phyloP scores from a whole-genome alignment of 306 rosid species.

The Castanea sativa region DNA sequence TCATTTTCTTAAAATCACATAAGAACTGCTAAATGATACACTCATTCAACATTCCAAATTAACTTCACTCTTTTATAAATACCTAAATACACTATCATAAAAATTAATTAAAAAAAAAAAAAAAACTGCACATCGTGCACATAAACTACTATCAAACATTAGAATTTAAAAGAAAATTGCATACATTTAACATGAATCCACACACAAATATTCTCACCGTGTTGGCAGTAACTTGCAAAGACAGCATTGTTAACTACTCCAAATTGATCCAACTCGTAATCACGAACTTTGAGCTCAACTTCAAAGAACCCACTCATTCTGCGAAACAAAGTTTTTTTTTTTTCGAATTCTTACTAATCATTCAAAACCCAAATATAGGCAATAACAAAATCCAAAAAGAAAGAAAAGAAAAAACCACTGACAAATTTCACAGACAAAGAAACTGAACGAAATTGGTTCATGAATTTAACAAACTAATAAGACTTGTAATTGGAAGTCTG shows the following conservation, averaged over 20 bases:
- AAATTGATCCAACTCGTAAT: conserved; percentile 88
- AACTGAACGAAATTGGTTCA: background rate
- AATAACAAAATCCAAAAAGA: background rate
- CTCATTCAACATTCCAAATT: background rate
- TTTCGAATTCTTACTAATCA: no score
- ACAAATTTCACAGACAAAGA: background rate
- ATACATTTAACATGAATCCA: background rate
- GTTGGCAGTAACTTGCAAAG: conserved; percentile 92
- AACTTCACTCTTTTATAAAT: conserved; percentile 6
- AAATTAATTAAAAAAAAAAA: no score
- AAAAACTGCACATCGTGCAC: background rate
- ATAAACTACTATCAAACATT: background rate
- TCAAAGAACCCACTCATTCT: conserved; percentile 71
- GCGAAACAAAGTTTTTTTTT: conserved; percentile 11
- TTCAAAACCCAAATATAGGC: no score
- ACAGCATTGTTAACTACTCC: conserved; percentile 93
- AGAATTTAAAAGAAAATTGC: background rate
- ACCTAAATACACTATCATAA: background rate
- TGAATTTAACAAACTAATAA: background rate
- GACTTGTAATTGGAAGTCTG: conserved; percentile 1
- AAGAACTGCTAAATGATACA: background rate
- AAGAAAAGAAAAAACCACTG: background rate
- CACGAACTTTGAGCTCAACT: conserved; percentile 79
- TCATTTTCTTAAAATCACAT: conserved; percentile 2
- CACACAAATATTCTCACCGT: conserved; percentile 46